Base-by-base conservation (phyloP, 1,284 basidiomycete genomes). In the Entoloma clypeatum region DNA sequence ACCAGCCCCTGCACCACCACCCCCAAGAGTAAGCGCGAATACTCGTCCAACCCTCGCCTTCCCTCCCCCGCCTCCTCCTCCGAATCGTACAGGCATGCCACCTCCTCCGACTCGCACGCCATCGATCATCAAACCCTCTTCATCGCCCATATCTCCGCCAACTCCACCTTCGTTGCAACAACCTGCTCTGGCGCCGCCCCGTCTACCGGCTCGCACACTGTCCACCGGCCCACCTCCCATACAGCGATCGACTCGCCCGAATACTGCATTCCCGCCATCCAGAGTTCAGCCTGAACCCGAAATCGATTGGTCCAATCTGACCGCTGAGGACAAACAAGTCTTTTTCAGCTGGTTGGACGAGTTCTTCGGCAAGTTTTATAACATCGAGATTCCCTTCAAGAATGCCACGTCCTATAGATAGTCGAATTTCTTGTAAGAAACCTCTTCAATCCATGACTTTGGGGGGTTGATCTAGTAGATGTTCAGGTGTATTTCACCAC, bases 301-400 rank as follows among this genome's bases (percentile, higher is more conserved):
- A 32, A 75, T 89, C 21, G 79, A 86, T 54, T 89, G 86, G 86
- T 57, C 66, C 3, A 78, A 84, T 56, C 64, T 89, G 29, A 74
- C 76, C 1, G 51, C 56, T 6, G 68, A 77, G 52, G 86, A 91
- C 54, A 90, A 87, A 57, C 61, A 76, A 23, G 74, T 65, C 11
- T 81, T 90, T 54, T 91, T 90, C 58, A 60, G 61, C 38, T 86
- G 83, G 79, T 63, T 90, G 11, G 86, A 91, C 54, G 83, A 86
- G 55, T 89, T 82, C 61, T 88, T 88, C 53, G 69, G 72, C 13
- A 67, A 68, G 28, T 68, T 65, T 41, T 53, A 74, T 18, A 58
- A 54, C 29, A 48, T 54, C 25, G 34, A 44, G 24, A 45, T 52
- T n/a, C 24, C 40, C 17, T 33, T 50, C 28, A 34, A 37, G 7